These are phyloP conservation scores for Diphasiastrum complanatum DNA, from an alignment of 83 land plant genomes.

Conservation along the genomic window DNA sequence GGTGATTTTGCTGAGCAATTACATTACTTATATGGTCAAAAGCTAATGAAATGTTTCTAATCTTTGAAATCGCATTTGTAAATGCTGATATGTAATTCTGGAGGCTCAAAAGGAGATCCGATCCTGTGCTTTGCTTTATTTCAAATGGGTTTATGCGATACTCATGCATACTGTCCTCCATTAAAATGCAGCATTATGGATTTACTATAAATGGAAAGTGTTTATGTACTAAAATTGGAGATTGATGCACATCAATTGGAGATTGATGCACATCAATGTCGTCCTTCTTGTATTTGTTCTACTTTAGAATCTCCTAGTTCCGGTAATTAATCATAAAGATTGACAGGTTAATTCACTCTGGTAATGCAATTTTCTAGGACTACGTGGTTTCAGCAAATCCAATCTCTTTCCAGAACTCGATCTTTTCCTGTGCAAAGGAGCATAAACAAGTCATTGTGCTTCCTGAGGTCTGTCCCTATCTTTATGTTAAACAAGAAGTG, in stretches of 20 bases:
- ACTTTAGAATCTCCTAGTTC: neutral
- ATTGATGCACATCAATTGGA: neutral
- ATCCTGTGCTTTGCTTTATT: too few species aligned
- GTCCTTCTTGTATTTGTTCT: neutral
- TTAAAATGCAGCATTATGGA: too few species aligned
- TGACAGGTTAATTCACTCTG: neutral
- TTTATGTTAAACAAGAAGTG: neutral
- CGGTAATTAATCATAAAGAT: neutral
- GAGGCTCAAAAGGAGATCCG: too few species aligned
- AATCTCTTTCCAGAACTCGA: conserved; percentile 29
- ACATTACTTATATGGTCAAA: too few species aligned
- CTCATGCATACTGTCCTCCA: too few species aligned
- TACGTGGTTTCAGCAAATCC: conserved; percentile 28
- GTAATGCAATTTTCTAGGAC: conserved; percentile 19
- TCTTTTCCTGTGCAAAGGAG: conserved; percentile 30
- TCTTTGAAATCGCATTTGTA: too few species aligned
- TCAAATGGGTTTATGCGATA: too few species aligned
- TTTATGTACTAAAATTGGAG: neutral
- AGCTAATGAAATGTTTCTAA: too few species aligned
- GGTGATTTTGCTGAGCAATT: too few species aligned
- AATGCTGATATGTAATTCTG: too few species aligned
- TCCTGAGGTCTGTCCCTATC: conserved; percentile 31
- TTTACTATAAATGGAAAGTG: too few species aligned
- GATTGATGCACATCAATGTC: neutral
- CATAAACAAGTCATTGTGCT: conserved; percentile 35